Evolutionary conservation across 495 filamentous ascomycete genomes (phyloP).

Genomic region (Thermochaetoides thermophila): DNA sequence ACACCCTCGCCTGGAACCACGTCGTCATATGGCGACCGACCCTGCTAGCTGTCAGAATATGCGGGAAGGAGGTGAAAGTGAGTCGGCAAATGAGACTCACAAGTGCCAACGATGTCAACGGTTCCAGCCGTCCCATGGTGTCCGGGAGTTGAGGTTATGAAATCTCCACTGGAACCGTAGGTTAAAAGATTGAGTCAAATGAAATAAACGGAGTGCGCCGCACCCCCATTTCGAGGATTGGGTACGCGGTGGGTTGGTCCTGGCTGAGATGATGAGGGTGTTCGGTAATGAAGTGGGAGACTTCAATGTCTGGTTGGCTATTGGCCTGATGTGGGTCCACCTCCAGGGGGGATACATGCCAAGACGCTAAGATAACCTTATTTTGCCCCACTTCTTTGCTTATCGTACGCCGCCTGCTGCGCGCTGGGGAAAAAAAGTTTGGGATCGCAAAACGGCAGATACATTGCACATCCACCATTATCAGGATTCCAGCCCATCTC

Average conservation of each 20-base stretch:
- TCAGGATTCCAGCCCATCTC: conserved; percentile 2
- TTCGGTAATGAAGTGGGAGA: no score
- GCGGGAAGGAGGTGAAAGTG: background rate
- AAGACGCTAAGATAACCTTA: conserved; percentile 28
- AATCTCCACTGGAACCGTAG: no score
- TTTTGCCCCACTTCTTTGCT: conserved; percentile 10
- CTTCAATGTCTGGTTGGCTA: no score
- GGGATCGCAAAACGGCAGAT: conserved; percentile 2
- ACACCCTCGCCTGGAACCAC: conserved; percentile 33
- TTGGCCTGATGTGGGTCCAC: no score
- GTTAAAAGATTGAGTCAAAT: no score
- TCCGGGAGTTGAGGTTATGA: no score
- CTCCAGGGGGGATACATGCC: conserved; percentile 1
- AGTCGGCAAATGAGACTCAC: conserved; percentile 18
- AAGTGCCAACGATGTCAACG: conserved; percentile 34
- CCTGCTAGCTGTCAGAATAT: conserved; percentile 30
- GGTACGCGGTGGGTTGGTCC: no score
- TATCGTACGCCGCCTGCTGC: no score
- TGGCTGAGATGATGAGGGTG: no score
- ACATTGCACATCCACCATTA: no score
- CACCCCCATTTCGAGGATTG: no score
- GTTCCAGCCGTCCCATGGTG: conserved; percentile 34
- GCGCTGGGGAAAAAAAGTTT: conserved; percentile 6
- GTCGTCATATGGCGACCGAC: conserved; percentile 57
- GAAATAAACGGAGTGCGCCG: no score